A percentile compares a stretch with the other conserved stretches of the same genome.
Evolutionary conservation across 2,329 filamentous ascomycete genomes (phyloP).

Genomic region (Periconia digitata): DNA sequence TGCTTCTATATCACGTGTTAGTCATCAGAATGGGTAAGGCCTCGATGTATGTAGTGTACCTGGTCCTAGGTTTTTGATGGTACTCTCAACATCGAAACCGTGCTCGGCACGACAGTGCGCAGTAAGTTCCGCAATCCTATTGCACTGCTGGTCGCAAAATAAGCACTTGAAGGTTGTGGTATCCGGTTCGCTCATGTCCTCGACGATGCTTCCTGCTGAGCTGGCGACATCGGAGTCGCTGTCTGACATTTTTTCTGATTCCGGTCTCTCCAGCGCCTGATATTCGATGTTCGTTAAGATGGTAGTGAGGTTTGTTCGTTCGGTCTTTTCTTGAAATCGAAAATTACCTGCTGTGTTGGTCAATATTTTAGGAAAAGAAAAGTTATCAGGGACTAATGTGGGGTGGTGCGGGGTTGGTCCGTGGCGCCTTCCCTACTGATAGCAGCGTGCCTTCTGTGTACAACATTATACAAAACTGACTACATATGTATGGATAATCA

Average conservation of each 20-base stretch:
- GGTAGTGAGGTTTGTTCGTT: background rate
- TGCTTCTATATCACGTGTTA: slow-evolving; percentile 25
- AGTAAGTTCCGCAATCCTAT: slow-evolving; percentile 29
- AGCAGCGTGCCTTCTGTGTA: too few species aligned
- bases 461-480: too few species aligned
- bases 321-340: background rate
- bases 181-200: slow-evolving; percentile 39
- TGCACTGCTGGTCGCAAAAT: slow-evolving; percentile 37
- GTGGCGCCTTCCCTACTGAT: background rate
- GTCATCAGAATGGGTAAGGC: slow-evolving; percentile 18
- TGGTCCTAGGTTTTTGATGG: slow-evolving; percentile 32
- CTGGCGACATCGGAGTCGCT: slow-evolving; percentile 33
- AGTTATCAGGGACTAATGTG: background rate
- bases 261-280: background rate
- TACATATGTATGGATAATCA: too few species aligned
- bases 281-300: background rate
- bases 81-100: slow-evolving; percentile 26
- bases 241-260: slow-evolving; percentile 25
- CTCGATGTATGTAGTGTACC: slow-evolving; percentile 13
- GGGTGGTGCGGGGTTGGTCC: background rate
- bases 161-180: slow-evolving; percentile 39
- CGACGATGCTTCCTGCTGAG: slow-evolving; percentile 37
- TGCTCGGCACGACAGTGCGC: slow-evolving; percentile 30
- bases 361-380: background rate
- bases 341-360: background rate